These are phyloP conservation scores for Mycena venus DNA, from an alignment of 768 basidiomycete genomes.

Conservation along the genomic window DNA sequence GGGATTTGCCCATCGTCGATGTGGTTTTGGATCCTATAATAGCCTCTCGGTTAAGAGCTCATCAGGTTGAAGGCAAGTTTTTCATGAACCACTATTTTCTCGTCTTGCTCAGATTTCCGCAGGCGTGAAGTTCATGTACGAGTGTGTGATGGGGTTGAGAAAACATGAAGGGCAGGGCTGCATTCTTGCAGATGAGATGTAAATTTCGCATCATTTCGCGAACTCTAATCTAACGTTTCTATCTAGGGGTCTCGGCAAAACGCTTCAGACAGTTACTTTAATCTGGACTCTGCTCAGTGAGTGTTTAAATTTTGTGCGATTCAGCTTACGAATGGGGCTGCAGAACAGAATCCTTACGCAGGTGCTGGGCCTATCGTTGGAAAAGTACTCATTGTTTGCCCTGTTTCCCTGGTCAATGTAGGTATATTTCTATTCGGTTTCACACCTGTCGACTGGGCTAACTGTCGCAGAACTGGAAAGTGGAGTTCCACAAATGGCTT, in stretches of 20 bases:
- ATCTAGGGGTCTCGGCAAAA: constrained; percentile 95
- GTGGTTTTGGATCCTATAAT: constrained; percentile 95
- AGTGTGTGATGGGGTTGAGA: constrained; percentile 94
- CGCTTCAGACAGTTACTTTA: constrained; percentile 92
- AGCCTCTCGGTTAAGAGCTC: constrained; percentile 80
- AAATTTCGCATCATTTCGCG: constrained; percentile 25
- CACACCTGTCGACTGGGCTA: background rate
- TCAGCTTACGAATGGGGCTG: background rate
- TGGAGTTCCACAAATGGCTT: constrained; percentile 95
- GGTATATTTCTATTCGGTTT: constrained; percentile 33
- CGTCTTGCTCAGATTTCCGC: background rate
- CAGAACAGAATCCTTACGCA: constrained; percentile 89
- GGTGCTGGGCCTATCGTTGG: constrained; percentile 68
- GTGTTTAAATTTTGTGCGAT: constrained; percentile 38
- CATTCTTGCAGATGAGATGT: constrained; percentile 98
- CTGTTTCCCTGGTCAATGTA: constrained; percentile 90
- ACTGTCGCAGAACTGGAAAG: constrained; percentile 86
- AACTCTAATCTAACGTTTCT: constrained; percentile 27
- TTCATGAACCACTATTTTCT: constrained; percentile 1
- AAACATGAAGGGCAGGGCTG: constrained; percentile 94
- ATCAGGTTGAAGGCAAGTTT: constrained; percentile 86
- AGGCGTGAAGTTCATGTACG: constrained; percentile 93
- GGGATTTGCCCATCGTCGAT: constrained; percentile 74
- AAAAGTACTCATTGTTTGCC: constrained; percentile 94
- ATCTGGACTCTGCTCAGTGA: constrained; percentile 93